These are phyloP conservation scores for Termitomyces sp. DNA, from an alignment of 1,284 basidiomycete species.

Conservation along the genomic window DNA sequence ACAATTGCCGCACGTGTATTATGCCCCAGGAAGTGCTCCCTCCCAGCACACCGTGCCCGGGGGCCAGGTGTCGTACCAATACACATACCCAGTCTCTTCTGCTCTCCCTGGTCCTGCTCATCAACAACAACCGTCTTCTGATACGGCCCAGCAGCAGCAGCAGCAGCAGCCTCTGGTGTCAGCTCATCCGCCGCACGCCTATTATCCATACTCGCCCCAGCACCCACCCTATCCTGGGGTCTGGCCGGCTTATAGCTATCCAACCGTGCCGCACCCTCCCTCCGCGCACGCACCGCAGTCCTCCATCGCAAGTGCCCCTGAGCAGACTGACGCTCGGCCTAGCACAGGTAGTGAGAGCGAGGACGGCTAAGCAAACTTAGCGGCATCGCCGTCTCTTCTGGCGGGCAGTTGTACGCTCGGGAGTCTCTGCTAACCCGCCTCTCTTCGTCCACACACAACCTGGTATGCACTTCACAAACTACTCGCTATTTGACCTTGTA, in stretches of 20 bases:
- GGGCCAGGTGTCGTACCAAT: constrained; percentile 4
- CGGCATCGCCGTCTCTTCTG: background rate
- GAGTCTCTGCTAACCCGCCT: constrained; percentile 19
- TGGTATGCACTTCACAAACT: background rate
- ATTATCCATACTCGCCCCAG: constrained; percentile 16
- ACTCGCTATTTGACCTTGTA: background rate
- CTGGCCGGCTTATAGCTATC: constrained; percentile 11
- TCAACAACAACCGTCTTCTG: constrained; percentile 6
- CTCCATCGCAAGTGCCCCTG: constrained; percentile 15
- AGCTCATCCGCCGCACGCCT: constrained; percentile 2
- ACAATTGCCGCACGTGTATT: constrained; percentile 4
- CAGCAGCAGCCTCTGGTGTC: constrained; percentile 3
- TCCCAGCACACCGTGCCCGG: constrained; percentile 1
- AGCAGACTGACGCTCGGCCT: background rate
- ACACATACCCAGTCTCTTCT: constrained; percentile 4
- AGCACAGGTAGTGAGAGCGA: background rate
- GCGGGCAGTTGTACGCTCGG: constrained; percentile 19
- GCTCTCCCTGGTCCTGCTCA: background rate
- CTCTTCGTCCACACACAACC: constrained; percentile 9
- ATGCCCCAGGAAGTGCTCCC: constrained; percentile 7
- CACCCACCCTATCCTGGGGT: constrained; percentile 7
- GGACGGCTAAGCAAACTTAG: background rate
- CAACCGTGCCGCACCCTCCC: background rate
- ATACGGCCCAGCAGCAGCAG: constrained; percentile 7
- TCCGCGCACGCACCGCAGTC: constrained; percentile 11